Conservation (phyloP, 148 eudicot genomes). For the Cornus kousa region DNA sequence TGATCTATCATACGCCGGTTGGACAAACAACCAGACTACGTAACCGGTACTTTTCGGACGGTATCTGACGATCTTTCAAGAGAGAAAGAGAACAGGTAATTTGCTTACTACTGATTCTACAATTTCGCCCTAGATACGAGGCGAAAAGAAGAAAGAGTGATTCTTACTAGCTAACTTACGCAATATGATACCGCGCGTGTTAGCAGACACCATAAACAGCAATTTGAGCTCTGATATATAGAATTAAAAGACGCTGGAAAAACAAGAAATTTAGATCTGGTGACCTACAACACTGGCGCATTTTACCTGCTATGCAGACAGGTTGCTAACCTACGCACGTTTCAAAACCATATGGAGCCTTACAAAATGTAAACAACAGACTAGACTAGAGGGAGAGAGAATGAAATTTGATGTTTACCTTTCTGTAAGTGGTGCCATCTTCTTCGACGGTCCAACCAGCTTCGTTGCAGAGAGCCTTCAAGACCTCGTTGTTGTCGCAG, state of each 20-base stretch:
- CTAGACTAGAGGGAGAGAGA: not conserved
- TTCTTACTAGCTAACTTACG: not conserved
- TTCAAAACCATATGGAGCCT: not conserved
- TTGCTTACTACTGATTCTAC: no score
- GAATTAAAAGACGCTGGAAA: not conserved
- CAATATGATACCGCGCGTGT: not conserved
- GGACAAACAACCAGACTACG: conserved; percentile 7
- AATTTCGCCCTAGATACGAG: not conserved
- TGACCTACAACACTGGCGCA: not conserved
- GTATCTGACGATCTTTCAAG: not conserved
- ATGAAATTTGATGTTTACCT: conserved; percentile 34
- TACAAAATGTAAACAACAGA: not conserved
- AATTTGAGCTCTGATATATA: not conserved
- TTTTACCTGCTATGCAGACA: not conserved
- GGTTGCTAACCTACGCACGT: not conserved
- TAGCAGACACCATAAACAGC: not conserved
- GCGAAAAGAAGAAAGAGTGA: no score
- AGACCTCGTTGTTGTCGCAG: conserved; percentile 90
- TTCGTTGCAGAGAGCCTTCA: conserved; percentile 82
- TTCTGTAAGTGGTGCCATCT: conserved; percentile 86
- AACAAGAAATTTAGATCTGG: not conserved
- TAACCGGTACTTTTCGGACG: not conserved
- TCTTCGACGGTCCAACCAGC: conserved; percentile 96
- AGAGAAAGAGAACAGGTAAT: no score
- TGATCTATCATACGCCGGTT: conserved; percentile 5